Conservation (phyloP, 345 rosid species). For the Punica granatum region DNA sequence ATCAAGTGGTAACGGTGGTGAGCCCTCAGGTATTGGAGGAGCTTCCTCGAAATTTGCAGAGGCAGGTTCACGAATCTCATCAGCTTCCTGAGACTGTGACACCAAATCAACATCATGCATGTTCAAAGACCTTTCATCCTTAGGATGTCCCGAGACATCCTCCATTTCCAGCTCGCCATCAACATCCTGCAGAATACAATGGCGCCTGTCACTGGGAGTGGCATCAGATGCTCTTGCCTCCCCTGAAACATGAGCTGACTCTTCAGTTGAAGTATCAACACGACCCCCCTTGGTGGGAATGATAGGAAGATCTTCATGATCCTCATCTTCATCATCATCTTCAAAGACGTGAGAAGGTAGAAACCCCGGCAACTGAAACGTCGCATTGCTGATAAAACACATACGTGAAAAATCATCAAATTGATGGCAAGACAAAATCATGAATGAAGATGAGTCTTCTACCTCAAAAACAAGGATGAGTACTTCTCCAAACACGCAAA, state of each 20-base stretch:
- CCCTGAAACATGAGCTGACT: slow-evolving; percentile 28
- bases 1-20: slow-evolving; percentile 64
- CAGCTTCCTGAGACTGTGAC: slow-evolving; percentile 23
- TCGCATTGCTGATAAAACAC: slow-evolving; percentile 58
- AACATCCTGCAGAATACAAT: slow-evolving; percentile 66
- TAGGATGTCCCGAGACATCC: slow-evolving; percentile 63
- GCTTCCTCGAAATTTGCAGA: slow-evolving; percentile 23
- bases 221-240: slow-evolving; percentile 35
- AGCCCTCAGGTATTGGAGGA: slow-evolving; percentile 39
- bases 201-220: slow-evolving; percentile 56
- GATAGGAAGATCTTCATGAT: slow-evolving; percentile 46
- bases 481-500: too few species aligned
- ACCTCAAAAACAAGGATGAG: neutral
- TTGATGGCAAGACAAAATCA: neutral
- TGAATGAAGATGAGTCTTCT: neutral
- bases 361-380: slow-evolving; percentile 78
- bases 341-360: slow-evolving; percentile 53
- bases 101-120: slow-evolving; percentile 25
- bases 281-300: slow-evolving; percentile 26
- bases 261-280: slow-evolving; percentile 28
- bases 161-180: slow-evolving; percentile 91
- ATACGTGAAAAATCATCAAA: slow-evolving; percentile 7
- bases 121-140: slow-evolving; percentile 35
- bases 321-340: slow-evolving; percentile 39
- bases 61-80: slow-evolving; percentile 26